Evolutionary conservation across 108 stramenopile genomes (phyloP).

Genomic region (Aurantiochytrium sp.): DNA sequence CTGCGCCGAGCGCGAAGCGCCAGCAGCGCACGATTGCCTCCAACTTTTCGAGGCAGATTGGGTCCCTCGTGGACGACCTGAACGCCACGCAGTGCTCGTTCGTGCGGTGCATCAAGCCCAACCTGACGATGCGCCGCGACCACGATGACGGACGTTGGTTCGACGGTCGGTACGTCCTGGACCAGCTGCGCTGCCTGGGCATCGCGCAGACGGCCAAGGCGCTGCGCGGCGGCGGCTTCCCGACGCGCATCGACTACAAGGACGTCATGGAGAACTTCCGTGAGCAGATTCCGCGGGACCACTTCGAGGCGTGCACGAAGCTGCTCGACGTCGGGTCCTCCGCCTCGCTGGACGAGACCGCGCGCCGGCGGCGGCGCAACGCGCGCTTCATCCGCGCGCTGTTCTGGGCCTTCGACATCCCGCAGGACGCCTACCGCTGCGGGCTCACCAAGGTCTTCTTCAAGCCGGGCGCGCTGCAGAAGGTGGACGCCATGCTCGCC

Average conservation of each 20-base stretch:
- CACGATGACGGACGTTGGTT: not conserved
- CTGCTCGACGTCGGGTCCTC: not conserved
- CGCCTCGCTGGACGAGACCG: not conserved
- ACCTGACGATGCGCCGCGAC: not conserved
- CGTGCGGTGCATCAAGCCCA: constrained; percentile 30
- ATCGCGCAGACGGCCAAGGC: constrained; percentile 16
- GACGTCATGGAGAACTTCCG: constrained; percentile 10
- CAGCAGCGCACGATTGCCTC: not conserved
- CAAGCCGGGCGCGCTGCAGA: not conserved
- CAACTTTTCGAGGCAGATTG: not conserved
- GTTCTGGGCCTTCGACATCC: not conserved
- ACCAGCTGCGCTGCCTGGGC: constrained; percentile 33
- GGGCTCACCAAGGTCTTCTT: constrained; percentile 20
- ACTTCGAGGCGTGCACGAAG: not conserved
- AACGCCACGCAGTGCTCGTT: constrained; percentile 1
- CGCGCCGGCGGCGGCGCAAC: not conserved
- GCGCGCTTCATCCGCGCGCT: constrained; percentile 19
- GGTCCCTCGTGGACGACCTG: not conserved
- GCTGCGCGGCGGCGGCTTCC: constrained; percentile 13
- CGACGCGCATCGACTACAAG: constrained; percentile 12
- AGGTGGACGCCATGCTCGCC: not conserved
- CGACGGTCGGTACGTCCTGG: constrained; percentile 9
- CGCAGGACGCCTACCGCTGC: not conserved
- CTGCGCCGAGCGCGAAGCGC: not conserved
- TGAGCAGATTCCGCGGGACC: not conserved